Base-by-base conservation (phyloP, 2,329 filamentous ascomycete genomes). In the Zasmidium angulare region DNA sequence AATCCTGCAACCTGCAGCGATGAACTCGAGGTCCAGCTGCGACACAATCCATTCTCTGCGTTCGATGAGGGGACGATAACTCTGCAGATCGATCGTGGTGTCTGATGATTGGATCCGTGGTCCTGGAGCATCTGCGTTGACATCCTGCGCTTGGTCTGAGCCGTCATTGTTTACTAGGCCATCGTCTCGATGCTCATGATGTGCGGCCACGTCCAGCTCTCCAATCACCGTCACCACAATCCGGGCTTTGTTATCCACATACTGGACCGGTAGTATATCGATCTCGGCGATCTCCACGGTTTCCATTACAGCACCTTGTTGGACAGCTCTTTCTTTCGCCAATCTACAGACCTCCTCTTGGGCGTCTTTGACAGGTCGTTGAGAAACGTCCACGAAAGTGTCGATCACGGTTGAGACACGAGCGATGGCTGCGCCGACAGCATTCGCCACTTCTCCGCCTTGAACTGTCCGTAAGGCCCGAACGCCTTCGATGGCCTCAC, bases 1-100 rank as follows among this genome's bases (percentile, higher is more conserved):
- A 53, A 88, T 82, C 61, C 86, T 86, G 67, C 84, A 85, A 0
- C 85, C 85, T 6, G 77, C 82, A 0, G 82, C 73, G 31, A 87
- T 81, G 75, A 81, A 87, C 23, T 75, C 70, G 2, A 87, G 73
- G 67, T 87, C 85, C 0, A 81, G 82, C 65, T 86, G 83, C 11
- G 77, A 82, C 46, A 87, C 71, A 56, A 80, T 79, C 85, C 85
- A 87, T 17, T 72, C 70, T 22, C n/a, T 61, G 50, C 3, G 79
- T 69, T 9, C 83, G 77, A n/a, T n/a, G n/a, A n/a, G n/a, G n/a
- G n/a, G n/a, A n/a, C n/a, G n/a, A n/a, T n/a, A n/a, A n/a, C n/a
- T n/a, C n/a, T n/a, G n/a, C n/a, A n/a, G n/a, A n/a, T n/a, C n/a
- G n/a, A n/a, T n/a, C n/a, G n/a, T n/a, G n/a, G n/a, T n/a, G 79